Evolutionary conservation across 495 filamentous ascomycete species (phyloP).

Genomic region (Gamarada debralockiae): DNA sequence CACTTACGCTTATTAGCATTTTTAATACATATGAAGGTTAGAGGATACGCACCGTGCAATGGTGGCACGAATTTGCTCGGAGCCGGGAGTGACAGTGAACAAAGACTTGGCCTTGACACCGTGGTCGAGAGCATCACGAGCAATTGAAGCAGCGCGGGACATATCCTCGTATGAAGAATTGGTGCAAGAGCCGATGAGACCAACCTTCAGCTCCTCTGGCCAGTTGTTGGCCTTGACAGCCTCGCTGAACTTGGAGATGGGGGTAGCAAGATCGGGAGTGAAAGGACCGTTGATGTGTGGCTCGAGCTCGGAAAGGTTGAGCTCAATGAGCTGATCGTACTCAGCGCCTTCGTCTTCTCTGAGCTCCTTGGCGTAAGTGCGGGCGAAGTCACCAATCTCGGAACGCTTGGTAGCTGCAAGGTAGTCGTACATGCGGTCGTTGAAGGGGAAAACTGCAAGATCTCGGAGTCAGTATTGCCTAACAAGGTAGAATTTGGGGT

Average conservation of each 20-base stretch:
- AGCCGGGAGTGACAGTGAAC: conserved; percentile 95
- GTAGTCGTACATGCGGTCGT: conserved; percentile 96
- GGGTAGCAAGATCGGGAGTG: conserved; percentile 98
- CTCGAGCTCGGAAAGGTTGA: conserved; percentile 92
- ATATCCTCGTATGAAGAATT: conserved; percentile 99
- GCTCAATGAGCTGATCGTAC: conserved; percentile 94
- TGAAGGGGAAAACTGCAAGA: conserved; percentile 99
- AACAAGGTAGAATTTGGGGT: too few relatives aligned
- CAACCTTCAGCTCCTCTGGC: conserved; percentile 97
- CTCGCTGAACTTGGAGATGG: conserved; percentile 95
- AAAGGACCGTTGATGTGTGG: conserved; percentile 99
- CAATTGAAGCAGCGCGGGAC: conserved; percentile 92
- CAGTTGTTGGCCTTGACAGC: conserved; percentile 92
- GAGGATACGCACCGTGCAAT: conserved; percentile 39
- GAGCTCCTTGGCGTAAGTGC: conserved; percentile 80
- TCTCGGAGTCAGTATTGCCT: too few relatives aligned
- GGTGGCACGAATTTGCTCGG: conserved; percentile 96
- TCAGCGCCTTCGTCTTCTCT: conserved; percentile 88
- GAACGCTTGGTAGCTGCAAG: conserved; percentile 87
- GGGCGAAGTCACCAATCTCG: conserved; percentile 86
- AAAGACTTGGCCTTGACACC: conserved; percentile 90
- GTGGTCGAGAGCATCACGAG: conserved; percentile 88
- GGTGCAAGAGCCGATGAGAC: conserved; percentile 96
- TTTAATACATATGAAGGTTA: neutral
- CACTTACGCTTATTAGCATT: conserved; percentile 55